Base-by-base conservation (phyloP, 2,329 filamentous ascomycete species). In the Pochonia chlamydosporia region DNA sequence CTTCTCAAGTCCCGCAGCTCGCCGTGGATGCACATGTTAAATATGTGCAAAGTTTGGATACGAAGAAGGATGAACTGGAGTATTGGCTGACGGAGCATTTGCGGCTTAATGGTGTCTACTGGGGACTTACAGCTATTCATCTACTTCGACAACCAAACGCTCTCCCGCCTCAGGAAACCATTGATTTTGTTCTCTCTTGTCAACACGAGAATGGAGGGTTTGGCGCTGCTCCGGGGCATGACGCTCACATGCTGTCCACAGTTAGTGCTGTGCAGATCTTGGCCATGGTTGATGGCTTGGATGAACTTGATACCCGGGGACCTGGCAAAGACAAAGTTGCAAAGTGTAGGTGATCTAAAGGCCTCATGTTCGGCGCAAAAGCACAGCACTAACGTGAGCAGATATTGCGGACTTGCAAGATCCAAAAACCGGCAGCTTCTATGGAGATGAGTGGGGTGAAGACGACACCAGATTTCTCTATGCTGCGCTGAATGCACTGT, bases 1-100 rank as follows among this genome's bases (percentile, higher is more conserved):
- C 50, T 16, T 61, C 69, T 24, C 64, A 70, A 31, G 68, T 70
- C 54, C 65, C 67, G 21, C 64, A 68, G 52, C 70, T 82, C 42
- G 73, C 74, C 43, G 70, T 70, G 5, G 73, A 73, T 7, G 73
- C 76, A 20, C 93, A 99, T 66, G 89, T 97, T 59, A 82, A 83
- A 63, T 99, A 97, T 66, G 89, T 99, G 57, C 89, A 95, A 69
- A 89, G 86, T 61, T 78, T 99, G 57, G 90, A 99, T 68, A 90
- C 85, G 55, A 85, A 87, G 63, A 90, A 87, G 71, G 90, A 97
- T 74, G 89, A 96, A 69, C 84, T 96, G 58, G 90, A 96, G 67
- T 99, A 97, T 73, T 96, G 92, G 87, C 76, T 97, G 63, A 99
- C 93, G 13, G 92, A 99, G 69, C 93, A 99, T 65, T 77, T 99